phyloP scores from a whole-genome alignment of 768 basidiomycete genomes.

The Rubroboletus satanas region DNA sequence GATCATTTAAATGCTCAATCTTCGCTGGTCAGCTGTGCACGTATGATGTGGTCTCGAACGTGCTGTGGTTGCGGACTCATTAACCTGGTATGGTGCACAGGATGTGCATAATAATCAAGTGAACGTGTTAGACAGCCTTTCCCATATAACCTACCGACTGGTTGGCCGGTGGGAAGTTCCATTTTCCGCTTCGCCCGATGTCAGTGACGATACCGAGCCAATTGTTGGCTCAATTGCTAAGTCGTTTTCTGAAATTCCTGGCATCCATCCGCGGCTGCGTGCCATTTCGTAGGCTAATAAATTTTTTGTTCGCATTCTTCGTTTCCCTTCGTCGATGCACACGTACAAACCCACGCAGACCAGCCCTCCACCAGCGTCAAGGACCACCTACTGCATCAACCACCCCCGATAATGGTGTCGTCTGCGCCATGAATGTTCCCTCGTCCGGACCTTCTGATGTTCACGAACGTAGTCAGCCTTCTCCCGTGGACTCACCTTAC shows the following conservation, averaged over 20 bases:
- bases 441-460: background rate
- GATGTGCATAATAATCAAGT: background rate
- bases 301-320: constrained; percentile 1
- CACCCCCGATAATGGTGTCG: background rate
- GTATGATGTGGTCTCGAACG: background rate
- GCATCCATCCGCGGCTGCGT: background rate
- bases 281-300: background rate
- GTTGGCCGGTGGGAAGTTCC: background rate
- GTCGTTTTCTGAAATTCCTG: constrained; percentile 2
- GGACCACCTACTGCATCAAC: background rate
- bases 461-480: constrained; percentile 1
- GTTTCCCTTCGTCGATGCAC: background rate
- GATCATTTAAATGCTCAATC: no score
- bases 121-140: background rate
- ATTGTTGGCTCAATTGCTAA: background rate
- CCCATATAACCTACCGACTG: background rate
- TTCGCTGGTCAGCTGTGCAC: background rate
- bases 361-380: background rate
- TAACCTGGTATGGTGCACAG: background rate
- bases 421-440: constrained; percentile 20
- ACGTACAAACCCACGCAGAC: background rate
- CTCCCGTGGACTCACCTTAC: constrained; percentile 15
- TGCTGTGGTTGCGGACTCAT: background rate
- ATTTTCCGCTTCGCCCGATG: background rate
- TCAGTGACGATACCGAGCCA: background rate